These are phyloP conservation scores for Exophiala oligosperma DNA, from an alignment of 2,329 filamentous ascomycete species.

Conservation along the genomic window DNA sequence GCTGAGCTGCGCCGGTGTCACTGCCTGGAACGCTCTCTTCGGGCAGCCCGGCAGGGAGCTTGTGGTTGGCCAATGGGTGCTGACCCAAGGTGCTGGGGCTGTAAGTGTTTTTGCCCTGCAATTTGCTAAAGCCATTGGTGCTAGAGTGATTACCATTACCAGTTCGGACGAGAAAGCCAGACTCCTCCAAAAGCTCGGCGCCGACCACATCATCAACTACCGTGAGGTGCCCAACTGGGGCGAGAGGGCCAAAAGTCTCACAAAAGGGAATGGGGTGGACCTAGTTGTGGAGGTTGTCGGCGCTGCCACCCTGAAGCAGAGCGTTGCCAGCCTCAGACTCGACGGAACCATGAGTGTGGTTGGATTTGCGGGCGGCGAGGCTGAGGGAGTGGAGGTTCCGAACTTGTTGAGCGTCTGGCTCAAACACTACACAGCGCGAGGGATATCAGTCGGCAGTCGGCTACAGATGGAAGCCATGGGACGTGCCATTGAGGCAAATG, in stretches of 20 bases:
- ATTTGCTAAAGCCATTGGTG: slow-evolving; percentile 38
- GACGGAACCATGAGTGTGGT: no score
- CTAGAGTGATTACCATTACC: slow-evolving; percentile 50
- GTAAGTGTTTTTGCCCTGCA: slow-evolving; percentile 49
- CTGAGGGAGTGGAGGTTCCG: no score
- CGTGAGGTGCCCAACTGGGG: slow-evolving; percentile 47
- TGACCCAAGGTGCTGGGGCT: slow-evolving; percentile 63
- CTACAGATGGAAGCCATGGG: no score
- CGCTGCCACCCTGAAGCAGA: slow-evolving; percentile 42
- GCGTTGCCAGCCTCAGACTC: no score
- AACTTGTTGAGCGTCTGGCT: no score
- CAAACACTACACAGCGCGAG: no score
- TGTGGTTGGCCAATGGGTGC: slow-evolving; percentile 55
- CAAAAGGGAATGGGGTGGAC: slow-evolving; percentile 46
- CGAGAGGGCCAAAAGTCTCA: slow-evolving; percentile 45
- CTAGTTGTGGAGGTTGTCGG: slow-evolving; percentile 44
- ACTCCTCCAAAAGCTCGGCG: slow-evolving; percentile 40
- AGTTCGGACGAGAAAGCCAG: slow-evolving; percentile 52
- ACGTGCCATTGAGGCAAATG: no score
- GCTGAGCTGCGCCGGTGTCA: slow-evolving; percentile 61
- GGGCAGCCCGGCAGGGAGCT: slow-evolving; percentile 51
- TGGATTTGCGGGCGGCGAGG: no score
- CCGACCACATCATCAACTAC: slow-evolving; percentile 52
- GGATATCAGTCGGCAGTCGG: no score
- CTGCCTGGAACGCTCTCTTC: slow-evolving; percentile 66